Evolutionary conservation across 495 filamentous ascomycete genomes (phyloP).

Genomic region (Saxispiralis lemnorum): DNA sequence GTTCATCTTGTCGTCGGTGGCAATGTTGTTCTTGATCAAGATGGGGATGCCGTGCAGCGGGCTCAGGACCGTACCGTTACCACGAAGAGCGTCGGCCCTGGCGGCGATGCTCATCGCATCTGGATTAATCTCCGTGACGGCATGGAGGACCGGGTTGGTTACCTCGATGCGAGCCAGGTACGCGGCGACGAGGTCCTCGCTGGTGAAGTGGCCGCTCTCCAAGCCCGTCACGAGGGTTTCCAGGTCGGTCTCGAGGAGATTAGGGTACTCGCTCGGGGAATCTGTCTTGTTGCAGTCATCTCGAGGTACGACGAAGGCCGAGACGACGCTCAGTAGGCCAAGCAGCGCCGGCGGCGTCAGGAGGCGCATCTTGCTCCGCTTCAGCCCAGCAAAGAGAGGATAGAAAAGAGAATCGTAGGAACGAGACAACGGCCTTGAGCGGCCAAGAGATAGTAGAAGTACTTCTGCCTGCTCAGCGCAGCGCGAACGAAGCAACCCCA

Average conservation of each 20-base stretch:
- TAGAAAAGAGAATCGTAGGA: not conserved
- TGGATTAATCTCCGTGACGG: constrained; percentile 40
- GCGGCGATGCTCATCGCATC: constrained; percentile 35
- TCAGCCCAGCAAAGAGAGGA: not conserved
- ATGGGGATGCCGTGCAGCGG: constrained; percentile 52
- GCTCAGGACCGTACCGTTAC: constrained; percentile 27
- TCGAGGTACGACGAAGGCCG: constrained; percentile 1
- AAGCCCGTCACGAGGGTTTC: constrained; percentile 38
- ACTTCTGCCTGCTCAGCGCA: not conserved
- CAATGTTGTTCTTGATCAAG: constrained; percentile 57
- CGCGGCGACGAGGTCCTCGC: constrained; percentile 40
- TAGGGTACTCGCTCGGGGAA: too few species aligned
- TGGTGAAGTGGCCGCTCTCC: constrained; percentile 33
- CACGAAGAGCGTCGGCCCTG: constrained; percentile 34
- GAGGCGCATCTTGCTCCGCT: constrained; percentile 3
- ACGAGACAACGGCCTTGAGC: not conserved
- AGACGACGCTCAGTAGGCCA: constrained; percentile 1
- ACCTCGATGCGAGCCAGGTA: constrained; percentile 37
- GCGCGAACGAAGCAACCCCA: too few species aligned
- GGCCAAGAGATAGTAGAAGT: not conserved
- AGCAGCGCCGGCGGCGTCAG: constrained; percentile 1
- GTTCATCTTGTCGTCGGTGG: constrained; percentile 49
- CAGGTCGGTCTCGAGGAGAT: constrained; percentile 32
- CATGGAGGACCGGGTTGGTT: constrained; percentile 33
- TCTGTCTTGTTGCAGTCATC: not conserved